Conservation (phyloP, 768 basidiomycete genomes). For the Calocybe gangraenosa region DNA sequence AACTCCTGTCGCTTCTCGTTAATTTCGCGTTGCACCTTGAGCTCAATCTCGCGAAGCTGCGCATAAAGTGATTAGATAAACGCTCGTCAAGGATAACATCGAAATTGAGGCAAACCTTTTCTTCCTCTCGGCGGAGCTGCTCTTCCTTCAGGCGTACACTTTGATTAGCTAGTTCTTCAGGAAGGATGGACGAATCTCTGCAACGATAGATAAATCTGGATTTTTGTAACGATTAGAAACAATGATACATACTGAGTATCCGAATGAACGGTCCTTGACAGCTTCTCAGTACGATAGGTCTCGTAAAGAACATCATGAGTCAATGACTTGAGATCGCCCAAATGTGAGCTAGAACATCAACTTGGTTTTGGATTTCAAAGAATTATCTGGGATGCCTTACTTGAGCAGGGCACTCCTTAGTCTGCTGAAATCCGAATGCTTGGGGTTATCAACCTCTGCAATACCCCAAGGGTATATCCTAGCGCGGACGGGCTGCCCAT, state of each 20-base stretch:
- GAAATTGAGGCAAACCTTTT: conserved; percentile 55
- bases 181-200: conserved; percentile 86
- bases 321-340: conserved; percentile 91
- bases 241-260: conserved; percentile 59
- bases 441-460: conserved; percentile 98
- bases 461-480: conserved; percentile 98
- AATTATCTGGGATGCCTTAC: too few relatives aligned
- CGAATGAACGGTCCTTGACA: conserved; percentile 83
- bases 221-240: not conserved
- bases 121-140: conserved; percentile 94
- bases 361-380: too few relatives aligned
- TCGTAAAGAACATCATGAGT: conserved; percentile 95
- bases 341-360: conserved; percentile 56
- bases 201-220: conserved; percentile 15
- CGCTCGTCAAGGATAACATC: conserved; percentile 7
- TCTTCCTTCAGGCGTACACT: conserved; percentile 98
- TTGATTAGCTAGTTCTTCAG: conserved; percentile 96
- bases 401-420: conserved; percentile 88
- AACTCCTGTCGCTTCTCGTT: conserved; percentile 96
- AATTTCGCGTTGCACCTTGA: conserved; percentile 97
- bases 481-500: conserved; percentile 87
- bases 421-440: conserved; percentile 97
- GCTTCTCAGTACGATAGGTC: conserved; percentile 96
- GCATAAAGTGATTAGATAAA: conserved; percentile 5
- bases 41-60: conserved; percentile 93